Base-by-base conservation (phyloP, 257 asterid species). In the Cinchona pubescens region DNA sequence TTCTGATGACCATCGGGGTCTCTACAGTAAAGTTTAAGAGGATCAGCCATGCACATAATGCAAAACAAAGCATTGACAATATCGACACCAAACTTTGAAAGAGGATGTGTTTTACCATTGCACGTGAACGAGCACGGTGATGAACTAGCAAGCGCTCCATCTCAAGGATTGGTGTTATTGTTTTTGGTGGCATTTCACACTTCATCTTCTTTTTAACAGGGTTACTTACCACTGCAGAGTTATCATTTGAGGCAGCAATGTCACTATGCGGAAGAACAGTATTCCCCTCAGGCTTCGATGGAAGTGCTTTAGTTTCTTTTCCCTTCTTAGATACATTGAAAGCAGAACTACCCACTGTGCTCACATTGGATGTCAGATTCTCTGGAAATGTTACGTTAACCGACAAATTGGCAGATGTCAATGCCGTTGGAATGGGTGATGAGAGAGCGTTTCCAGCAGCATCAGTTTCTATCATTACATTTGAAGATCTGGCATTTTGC, bases 181-280 rank as follows among this genome's bases (percentile, higher is more conserved):
- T 85, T 84, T 90, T 93, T 25, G 98, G 98, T 1, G 97, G 98
- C 91, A 88, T 89, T 35, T 89, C 84, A 86, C 91, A 89, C 78
- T 87, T 86, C 96, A 93, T 90, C 84, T 88, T 89, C 91, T 83
- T 93, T 76, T 64, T 85, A 40, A 62, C 76, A n/a, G 88, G 79
- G 49, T 69, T 86, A 42, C 65, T 74, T 16, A 67, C 46, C 49
- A 76, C 45, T 16, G 61, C 70, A 66, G 93, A 80, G 73, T 56
- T 79, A 69, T 72, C 83, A 11, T 13, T 62, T 8, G 83, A 76
- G 72, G 63, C 18, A 55, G 67, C 60, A 56, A 62, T 25, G 51
- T 78, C 62, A 67, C 14, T 79, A 71, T 67, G 79, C 64, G 76
- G 29, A 53, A 58, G 46, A 14, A 55, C 29, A 70, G 55, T 75